These are phyloP conservation scores for Pyrus pyrifolia DNA, from an alignment of 306 rosid genomes.

Conservation along the genomic window DNA sequence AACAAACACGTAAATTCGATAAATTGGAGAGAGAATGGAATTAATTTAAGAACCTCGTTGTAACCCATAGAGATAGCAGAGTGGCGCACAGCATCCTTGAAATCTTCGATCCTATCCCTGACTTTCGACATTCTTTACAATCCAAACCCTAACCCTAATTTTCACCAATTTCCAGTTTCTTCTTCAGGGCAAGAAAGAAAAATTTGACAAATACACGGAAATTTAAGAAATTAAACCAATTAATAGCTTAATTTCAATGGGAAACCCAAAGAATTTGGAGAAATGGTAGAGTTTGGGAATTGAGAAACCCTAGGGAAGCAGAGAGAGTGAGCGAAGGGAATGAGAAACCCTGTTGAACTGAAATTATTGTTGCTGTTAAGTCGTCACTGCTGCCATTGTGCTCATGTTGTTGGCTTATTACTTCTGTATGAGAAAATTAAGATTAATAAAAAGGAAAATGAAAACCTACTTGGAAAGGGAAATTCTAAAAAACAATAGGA, in stretches of 20 bases:
- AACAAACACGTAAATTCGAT: neutral
- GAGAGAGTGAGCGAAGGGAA: neutral
- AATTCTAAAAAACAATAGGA: too few species aligned
- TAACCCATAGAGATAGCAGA: slow-evolving; percentile 62
- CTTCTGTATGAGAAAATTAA: neutral
- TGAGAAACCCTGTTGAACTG: neutral
- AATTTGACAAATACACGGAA: neutral
- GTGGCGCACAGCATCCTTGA: slow-evolving; percentile 82
- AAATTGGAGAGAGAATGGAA: neutral
- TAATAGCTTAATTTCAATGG: neutral
- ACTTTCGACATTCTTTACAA: slow-evolving; percentile 36
- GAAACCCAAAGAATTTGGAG: neutral
- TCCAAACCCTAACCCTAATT: neutral
- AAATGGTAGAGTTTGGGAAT: neutral
- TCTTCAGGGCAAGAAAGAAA: neutral
- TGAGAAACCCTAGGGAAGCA: neutral
- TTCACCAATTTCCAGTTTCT: neutral
- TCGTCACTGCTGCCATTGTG: neutral
- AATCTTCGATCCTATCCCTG: slow-evolving; percentile 83
- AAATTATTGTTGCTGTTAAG: neutral
- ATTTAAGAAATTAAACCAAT: neutral
- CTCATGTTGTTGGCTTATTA: neutral
- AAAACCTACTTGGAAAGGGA: too few species aligned
- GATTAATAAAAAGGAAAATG: too few species aligned
- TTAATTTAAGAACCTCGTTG: slow-evolving; percentile 47